Percentiles rank a stretch among this genome's conserved stretches.
Evolutionary conservation across 2,329 filamentous ascomycete genomes (phyloP).

Genomic region (Magnaporthales sp.): DNA sequence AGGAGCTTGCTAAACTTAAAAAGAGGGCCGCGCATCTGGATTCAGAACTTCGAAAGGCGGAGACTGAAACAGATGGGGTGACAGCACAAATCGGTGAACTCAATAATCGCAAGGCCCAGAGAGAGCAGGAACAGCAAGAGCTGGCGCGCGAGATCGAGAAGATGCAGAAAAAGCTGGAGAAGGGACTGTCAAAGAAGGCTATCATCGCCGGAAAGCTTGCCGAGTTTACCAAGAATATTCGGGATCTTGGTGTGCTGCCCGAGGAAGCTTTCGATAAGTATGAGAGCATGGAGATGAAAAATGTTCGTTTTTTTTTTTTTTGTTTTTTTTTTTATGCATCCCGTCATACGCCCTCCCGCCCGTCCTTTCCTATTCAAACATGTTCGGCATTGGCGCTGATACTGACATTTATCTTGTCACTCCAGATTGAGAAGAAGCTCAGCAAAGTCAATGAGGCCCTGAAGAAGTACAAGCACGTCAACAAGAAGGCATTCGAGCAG

Average conservation of each 20-base stretch:
- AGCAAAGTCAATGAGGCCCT: conserved; percentile 88
- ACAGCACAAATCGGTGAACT: conserved; percentile 45
- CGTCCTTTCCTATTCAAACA: not conserved
- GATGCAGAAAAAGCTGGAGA: conserved; percentile 84
- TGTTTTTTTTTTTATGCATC: conserved; percentile 20
- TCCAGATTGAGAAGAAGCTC: conserved; percentile 54
- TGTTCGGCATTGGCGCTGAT: not conserved
- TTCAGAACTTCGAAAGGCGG: conserved; percentile 63
- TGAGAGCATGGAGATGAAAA: conserved; percentile 69
- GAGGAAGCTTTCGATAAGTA: conserved; percentile 93
- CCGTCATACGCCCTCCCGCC: not conserved
- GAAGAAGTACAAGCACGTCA: conserved; percentile 96
- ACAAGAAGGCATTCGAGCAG: conserved; percentile 99
- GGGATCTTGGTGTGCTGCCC: conserved; percentile 84
- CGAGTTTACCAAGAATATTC: conserved; percentile 81
- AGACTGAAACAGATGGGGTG: conserved; percentile 54
- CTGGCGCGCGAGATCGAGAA: conserved; percentile 71
- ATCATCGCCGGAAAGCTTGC: conserved; percentile 66
- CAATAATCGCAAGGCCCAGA: conserved; percentile 47
- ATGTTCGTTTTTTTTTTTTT: conserved; percentile 40
- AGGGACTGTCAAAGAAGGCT: conserved; percentile 81
- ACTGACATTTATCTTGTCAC: conserved; percentile 12
- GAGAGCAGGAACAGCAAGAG: conserved; percentile 65
- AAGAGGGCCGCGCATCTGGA: conserved; percentile 60
- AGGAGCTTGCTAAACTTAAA: conserved; percentile 71